Conservation (phyloP, 192 early-diverging fungal species). For the Umbelopsis isabellina region DNA sequence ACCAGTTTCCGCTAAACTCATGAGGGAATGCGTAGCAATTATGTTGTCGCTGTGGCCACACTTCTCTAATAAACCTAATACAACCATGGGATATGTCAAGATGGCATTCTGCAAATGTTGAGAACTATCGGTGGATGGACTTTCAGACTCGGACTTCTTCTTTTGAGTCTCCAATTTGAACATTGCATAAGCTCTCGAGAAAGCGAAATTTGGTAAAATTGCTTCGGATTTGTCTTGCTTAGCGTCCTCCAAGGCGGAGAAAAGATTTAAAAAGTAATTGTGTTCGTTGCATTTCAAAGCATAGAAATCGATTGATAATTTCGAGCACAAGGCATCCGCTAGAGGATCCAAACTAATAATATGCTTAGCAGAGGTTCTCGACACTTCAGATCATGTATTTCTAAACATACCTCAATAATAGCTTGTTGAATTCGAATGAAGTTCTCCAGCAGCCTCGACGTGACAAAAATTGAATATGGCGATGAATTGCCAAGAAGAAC, state of each 20-base stretch:
- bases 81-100: conserved; percentile 67
- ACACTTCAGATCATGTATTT: neutral
- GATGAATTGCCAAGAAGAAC: conserved; percentile 80
- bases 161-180: conserved; percentile 69
- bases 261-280: conserved; percentile 53
- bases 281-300: conserved; percentile 80
- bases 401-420: conserved; percentile 49
- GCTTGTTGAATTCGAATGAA: conserved; percentile 86
- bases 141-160: conserved; percentile 26
- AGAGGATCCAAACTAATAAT: conserved; percentile 69
- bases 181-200: conserved; percentile 73
- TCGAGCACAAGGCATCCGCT: conserved; percentile 74
- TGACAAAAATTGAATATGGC: conserved; percentile 83
- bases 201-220: conserved; percentile 75
- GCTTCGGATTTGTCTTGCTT: conserved; percentile 35
- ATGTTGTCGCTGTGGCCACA: conserved; percentile 60
- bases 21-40: conserved; percentile 44
- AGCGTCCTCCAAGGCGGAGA: conserved; percentile 22
- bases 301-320: conserved; percentile 84
- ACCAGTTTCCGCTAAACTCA: conserved; percentile 8
- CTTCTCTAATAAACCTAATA: conserved; percentile 67
- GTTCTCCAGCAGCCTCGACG: conserved; percentile 95
- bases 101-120: conserved; percentile 72
- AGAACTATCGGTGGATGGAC: conserved; percentile 47
- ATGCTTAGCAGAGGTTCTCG: neutral